phyloP scores from a whole-genome alignment of 208 protist genomes.

The Blastocrithidia nonstop region DNA sequence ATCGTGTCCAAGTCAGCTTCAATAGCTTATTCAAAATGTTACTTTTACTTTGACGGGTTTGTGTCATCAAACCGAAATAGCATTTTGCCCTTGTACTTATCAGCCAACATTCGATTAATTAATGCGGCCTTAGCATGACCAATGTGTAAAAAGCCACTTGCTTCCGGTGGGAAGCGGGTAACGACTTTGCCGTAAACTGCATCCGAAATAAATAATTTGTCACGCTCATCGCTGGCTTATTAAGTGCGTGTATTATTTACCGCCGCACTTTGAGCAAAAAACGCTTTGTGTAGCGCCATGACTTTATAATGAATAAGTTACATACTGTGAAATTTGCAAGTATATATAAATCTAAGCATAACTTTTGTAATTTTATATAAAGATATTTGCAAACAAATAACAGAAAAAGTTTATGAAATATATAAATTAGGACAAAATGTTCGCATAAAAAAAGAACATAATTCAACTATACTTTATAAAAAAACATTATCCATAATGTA shows the following conservation, averaged over 20 bases:
- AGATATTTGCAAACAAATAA: too few relatives aligned
- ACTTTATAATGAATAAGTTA: neutral
- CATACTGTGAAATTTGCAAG: too few relatives aligned
- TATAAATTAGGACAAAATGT: too few relatives aligned
- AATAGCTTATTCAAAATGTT: conserved; percentile 94
- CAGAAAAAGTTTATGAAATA: too few relatives aligned
- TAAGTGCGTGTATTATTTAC: neutral
- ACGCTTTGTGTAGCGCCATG: neutral
- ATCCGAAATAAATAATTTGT: conserved; percentile 66
- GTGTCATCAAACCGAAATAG: conserved; percentile 99
- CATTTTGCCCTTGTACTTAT: conserved; percentile 94
- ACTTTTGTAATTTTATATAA: too few relatives aligned
- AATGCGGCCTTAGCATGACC: conserved; percentile 98
- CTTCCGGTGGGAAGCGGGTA: conserved; percentile 96
- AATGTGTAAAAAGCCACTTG: conserved; percentile 95
- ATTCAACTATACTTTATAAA: too few relatives aligned
- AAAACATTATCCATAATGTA: too few relatives aligned
- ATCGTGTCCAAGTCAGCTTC: conserved; percentile 88
- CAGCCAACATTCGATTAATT: conserved; percentile 94
- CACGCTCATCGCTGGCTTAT: conserved; percentile 17
- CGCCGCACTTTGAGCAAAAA: neutral
- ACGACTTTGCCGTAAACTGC: conserved; percentile 84
- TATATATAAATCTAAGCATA: too few relatives aligned
- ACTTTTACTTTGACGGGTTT: conserved; percentile 97
- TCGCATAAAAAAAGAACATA: too few relatives aligned